These are phyloP conservation scores for Exobasidium cylindrosporum DNA, from an alignment of 1,284 basidiomycete species.

Conservation along the genomic window DNA sequence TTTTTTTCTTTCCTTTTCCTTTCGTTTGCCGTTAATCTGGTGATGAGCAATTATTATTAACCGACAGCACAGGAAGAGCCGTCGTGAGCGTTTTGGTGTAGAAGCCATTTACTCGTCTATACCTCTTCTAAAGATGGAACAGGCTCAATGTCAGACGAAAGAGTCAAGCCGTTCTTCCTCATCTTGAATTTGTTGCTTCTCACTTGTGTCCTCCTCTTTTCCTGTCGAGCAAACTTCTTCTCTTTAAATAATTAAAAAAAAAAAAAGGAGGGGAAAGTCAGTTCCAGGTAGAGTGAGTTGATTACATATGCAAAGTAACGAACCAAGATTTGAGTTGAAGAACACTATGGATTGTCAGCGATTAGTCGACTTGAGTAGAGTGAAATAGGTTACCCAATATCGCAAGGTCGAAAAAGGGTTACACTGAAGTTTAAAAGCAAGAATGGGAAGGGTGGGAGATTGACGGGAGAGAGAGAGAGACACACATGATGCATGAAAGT, in stretches of 20 bases:
- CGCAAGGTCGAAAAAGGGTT: constrained; percentile 5
- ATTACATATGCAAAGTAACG: too few species aligned
- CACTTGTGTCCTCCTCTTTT: background rate
- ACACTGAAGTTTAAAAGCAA: background rate
- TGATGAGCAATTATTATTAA: constrained; percentile 50
- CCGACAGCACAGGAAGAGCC: constrained; percentile 55
- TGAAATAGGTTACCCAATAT: background rate
- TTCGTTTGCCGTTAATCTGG: constrained; percentile 4
- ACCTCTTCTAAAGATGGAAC: constrained; percentile 18
- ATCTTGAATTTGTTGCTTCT: background rate
- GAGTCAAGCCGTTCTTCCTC: background rate
- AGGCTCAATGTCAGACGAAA: background rate
- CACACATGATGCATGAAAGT: too few species aligned
- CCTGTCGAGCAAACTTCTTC: background rate
- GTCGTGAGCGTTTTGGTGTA: constrained; percentile 51
- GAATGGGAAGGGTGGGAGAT: constrained; percentile 5
- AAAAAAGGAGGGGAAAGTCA: too few species aligned
- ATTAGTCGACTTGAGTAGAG: background rate
- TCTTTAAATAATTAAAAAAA: too few species aligned
- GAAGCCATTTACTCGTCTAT: constrained; percentile 34
- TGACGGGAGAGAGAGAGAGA: too few species aligned
- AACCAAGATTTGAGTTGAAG: background rate
- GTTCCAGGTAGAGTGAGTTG: background rate
- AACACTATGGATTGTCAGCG: background rate
- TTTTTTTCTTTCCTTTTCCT: background rate